Base-by-base conservation (phyloP, 148 eudicot genomes). In the Simmondsia chinensis region DNA sequence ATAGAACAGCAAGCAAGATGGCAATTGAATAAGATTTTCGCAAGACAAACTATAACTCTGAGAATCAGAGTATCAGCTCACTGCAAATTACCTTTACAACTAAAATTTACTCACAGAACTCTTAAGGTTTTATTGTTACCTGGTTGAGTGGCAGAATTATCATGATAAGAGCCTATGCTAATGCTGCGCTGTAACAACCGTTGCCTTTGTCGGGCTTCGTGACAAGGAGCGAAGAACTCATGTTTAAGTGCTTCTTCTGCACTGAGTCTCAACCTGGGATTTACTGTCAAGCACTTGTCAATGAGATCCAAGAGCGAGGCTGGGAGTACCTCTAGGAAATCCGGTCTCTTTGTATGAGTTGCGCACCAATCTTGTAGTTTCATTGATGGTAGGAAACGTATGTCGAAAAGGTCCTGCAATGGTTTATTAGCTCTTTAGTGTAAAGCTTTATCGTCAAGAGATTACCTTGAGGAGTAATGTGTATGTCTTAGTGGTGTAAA, bases 211-310 rank as follows among this genome's bases (percentile, higher is more conserved):
- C 67, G 11, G 31, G 41, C 37, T 21, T 74, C 66, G 13, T 59
- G 69, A 73, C 95, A 86, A 16, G 86, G 67, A 37, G 48, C 43
- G 7, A 91, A 91, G 46, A 91, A 91, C 46, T 77, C 83, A 12
- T 86, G 99, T 50, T 60, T 54, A 23, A 86, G 76, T 41, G 94
- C 99, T 68, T 91, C 89, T 20, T 91, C 86, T 20, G 99, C 89
- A 43, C 72, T 77, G 45, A 91, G 74, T 67, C 99, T 91, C 25
- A 43, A 40, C 59, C 99, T 78, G 6, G 99, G 96, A 69, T 77
- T 91, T 55, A 77, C 95, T n/a, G 75, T 68, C 57, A 91, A 67
- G 64, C 99, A 91, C 76, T 75, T 91, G 38, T 91, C 89, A n/a
- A 86, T 73, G 2, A 91, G 89, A 76, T 91, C 96, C 48, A 76